Evolutionary conservation across 305 asterid species (phyloP).

Genomic region (Solanum hybrid): DNA sequence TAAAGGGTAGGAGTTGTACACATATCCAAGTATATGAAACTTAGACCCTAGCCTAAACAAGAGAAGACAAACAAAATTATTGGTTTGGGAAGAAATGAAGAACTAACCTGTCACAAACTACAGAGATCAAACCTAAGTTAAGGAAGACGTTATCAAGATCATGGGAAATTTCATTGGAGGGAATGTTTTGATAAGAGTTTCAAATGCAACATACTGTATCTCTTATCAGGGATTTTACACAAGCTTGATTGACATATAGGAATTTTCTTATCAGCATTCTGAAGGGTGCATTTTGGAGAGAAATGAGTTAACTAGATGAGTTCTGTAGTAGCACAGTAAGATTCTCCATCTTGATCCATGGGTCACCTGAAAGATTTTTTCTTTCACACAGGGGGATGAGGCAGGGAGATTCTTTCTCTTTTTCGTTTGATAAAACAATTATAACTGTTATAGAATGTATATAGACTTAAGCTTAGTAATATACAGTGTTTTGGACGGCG

Average conservation of each 20-base stretch:
- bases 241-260: not conserved
- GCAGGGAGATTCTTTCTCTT: not conserved
- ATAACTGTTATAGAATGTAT: not conserved
- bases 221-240: not conserved
- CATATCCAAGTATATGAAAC: not conserved
- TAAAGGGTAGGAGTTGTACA: not conserved
- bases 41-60: not conserved
- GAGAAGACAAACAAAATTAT: not conserved
- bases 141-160: not conserved
- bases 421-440: not conserved
- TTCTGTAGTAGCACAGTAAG: not conserved
- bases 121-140: not conserved
- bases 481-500: too few species aligned
- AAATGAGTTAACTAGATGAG: not conserved
- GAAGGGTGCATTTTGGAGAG: not conserved
- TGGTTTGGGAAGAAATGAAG: not conserved
- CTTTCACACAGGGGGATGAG: not conserved
- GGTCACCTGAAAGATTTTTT: not conserved
- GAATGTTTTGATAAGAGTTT: not conserved
- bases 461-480: too few species aligned
- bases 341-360: not conserved
- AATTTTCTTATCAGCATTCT: not conserved
- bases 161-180: not conserved
- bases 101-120: not conserved
- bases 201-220: not conserved